phyloP scores from a whole-genome alignment of 495 filamentous ascomycete genomes.

The Penicillium desertorum region DNA sequence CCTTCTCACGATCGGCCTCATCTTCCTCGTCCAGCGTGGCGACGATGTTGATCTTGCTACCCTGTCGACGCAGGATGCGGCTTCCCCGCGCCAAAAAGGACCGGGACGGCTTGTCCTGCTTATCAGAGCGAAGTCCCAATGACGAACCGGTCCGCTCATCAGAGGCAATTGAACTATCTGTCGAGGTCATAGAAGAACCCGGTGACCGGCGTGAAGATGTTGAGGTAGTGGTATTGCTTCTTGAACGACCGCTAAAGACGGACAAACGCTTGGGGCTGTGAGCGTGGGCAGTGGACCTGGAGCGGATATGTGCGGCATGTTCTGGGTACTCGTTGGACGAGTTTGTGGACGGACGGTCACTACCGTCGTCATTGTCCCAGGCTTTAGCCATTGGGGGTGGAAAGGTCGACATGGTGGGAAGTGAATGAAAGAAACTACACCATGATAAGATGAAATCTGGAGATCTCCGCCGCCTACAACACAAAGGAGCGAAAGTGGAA shows the following conservation, averaged over 20 bases:
- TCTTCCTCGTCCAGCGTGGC: conserved; percentile 49
- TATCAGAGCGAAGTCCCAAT: conserved; percentile 34
- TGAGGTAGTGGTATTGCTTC: conserved; percentile 48
- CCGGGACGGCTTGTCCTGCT: conserved; percentile 42
- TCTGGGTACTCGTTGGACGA: conserved; percentile 44
- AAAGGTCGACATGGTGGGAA: conserved; percentile 13
- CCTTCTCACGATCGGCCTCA: conserved; percentile 38
- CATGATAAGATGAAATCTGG: conserved; percentile 18
- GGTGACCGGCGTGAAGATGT: conserved; percentile 42
- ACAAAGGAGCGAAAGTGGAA: conserved; percentile 11
- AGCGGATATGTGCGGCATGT: conserved; percentile 41
- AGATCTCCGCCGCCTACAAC: conserved; percentile 11
- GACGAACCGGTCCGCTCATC: conserved; percentile 38
- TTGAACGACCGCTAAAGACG: conserved; percentile 44
- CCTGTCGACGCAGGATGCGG: conserved; percentile 52
- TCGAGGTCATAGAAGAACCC: conserved; percentile 42
- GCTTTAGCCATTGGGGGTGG: conserved; percentile 8
- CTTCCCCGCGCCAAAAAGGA: conserved; percentile 50
- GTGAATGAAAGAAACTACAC: conserved; percentile 10
- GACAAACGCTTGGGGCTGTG: conserved; percentile 46
- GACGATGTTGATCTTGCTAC: conserved; percentile 52
- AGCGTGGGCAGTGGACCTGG: conserved; percentile 42
- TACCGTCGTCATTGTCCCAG: conserved; percentile 32
- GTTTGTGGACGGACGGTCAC: conserved; percentile 39
- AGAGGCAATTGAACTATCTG: conserved; percentile 27